These are phyloP conservation scores for Blastomyces gilchristii DNA, from an alignment of 2,329 filamentous ascomycete genomes.

Conservation along the genomic window DNA sequence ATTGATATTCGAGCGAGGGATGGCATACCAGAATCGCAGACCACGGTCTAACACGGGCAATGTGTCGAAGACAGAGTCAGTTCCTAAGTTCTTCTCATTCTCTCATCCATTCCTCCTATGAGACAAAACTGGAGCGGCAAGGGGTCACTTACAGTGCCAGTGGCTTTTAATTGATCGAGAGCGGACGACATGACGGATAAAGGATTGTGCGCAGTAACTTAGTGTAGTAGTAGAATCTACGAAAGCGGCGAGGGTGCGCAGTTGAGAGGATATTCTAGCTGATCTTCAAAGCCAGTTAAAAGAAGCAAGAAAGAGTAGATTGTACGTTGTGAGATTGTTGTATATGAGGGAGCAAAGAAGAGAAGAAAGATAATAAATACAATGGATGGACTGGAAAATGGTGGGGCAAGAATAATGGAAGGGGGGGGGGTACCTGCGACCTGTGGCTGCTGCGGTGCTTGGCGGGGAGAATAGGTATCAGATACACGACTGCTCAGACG, in stretches of 20 bases:
- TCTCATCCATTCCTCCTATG: not conserved
- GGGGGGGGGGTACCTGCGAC: not conserved
- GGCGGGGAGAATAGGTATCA: not conserved
- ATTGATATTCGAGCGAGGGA: conserved; percentile 13
- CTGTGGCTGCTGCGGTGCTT: not conserved
- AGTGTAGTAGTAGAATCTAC: not conserved
- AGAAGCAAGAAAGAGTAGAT: not conserved
- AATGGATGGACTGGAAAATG: conserved; percentile 10
- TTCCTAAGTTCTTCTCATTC: not conserved
- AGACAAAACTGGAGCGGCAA: conserved; percentile 7
- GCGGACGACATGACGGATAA: conserved; percentile 61
- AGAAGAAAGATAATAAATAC: conserved; percentile 16
- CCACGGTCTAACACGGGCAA: conserved; percentile 58
- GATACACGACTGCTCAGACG: not conserved
- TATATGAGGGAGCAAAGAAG: conserved; percentile 10
- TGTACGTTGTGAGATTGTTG: not conserved
- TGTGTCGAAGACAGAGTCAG: conserved; percentile 15
- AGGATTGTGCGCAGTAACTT: conserved; percentile 6
- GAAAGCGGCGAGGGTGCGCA: not conserved
- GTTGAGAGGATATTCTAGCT: not conserved
- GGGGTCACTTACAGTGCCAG: conserved; percentile 74
- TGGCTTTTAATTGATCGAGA: conserved; percentile 93
- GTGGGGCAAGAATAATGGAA: not conserved
- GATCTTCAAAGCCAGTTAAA: conserved; percentile 5
- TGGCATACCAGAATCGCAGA: conserved; percentile 83